phyloP scores from a whole-genome alignment of 495 filamentous ascomycete genomes.

The Trichoderma orchidacearum region DNA sequence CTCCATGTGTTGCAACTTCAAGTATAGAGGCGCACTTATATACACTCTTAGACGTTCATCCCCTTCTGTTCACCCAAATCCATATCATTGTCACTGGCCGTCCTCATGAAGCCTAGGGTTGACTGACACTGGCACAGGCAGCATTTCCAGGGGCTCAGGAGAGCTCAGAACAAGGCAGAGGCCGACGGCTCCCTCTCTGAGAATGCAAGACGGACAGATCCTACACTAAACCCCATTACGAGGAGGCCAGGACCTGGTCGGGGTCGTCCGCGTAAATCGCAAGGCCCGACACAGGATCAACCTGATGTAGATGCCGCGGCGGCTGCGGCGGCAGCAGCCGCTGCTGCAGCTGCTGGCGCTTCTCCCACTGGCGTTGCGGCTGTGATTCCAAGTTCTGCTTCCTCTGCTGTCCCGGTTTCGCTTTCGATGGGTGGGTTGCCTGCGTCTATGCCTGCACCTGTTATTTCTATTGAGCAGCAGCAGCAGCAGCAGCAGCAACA shows the following conservation, averaged over 20 bases:
- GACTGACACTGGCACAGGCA: constrained; percentile 17
- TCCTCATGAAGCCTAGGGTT: neutral
- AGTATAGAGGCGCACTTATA: too few relatives aligned
- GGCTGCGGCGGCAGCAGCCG: neutral
- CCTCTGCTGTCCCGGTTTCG: neutral
- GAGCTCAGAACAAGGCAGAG: constrained; percentile 32
- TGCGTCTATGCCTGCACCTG: neutral
- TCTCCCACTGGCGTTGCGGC: too few relatives aligned
- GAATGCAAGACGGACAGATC: constrained; percentile 22
- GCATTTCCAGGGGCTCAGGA: constrained; percentile 36
- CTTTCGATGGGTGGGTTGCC: neutral
- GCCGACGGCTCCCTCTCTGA: constrained; percentile 7
- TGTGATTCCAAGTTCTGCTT: too few relatives aligned
- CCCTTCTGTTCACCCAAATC: too few relatives aligned
- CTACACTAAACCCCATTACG: constrained; percentile 33
- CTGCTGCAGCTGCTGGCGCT: neutral
- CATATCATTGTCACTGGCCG: too few relatives aligned
- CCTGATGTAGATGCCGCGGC: constrained; percentile 4
- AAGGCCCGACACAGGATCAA: constrained; percentile 3
- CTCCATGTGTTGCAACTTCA: too few relatives aligned
- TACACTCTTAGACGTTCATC: too few relatives aligned
- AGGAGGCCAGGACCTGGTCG: constrained; percentile 33
- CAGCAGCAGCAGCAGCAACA: constrained; percentile 6
- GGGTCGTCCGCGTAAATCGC: constrained; percentile 27
- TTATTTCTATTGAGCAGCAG: neutral